These are phyloP conservation scores for Dioscorea cayenensis DNA, from an alignment of 116 monocot species.

Conservation along the genomic window DNA sequence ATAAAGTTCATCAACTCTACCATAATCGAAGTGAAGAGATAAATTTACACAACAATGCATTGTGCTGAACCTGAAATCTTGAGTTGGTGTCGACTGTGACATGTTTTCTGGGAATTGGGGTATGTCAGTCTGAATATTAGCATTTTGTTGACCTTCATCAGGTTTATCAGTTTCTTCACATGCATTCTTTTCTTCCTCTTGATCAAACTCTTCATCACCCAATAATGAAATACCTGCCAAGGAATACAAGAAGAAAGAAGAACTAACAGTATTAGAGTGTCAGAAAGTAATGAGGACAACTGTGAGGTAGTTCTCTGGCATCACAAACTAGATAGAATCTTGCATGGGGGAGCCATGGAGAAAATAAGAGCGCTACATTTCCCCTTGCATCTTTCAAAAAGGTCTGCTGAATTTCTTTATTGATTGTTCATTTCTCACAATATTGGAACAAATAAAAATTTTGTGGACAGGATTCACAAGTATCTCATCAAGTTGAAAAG, in stretches of 20 bases:
- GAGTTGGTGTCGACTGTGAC: slow-evolving; percentile 41
- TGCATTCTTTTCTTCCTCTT: slow-evolving; percentile 25
- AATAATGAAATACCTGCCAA: slow-evolving; percentile 16
- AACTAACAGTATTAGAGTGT: background rate
- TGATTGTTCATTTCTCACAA: no score
- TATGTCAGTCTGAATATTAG: slow-evolving; percentile 21
- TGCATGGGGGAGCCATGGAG: background rate
- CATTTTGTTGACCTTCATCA: slow-evolving; percentile 30
- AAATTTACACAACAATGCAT: background rate
- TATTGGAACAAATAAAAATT: background rate
- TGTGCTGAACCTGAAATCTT: slow-evolving; percentile 45
- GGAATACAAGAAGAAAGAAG: background rate
- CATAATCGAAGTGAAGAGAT: background rate
- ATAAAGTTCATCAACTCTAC: background rate
- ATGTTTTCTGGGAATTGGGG: slow-evolving; percentile 17
- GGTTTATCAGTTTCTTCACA: slow-evolving; percentile 27
- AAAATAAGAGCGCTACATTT: no score
- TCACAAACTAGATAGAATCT: background rate
- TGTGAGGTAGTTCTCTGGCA: background rate
- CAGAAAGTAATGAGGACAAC: background rate
- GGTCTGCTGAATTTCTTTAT: no score
- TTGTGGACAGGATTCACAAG: background rate
- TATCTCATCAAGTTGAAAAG: background rate
- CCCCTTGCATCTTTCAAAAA: no score
- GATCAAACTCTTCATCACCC: slow-evolving; percentile 40